phyloP scores from a whole-genome alignment of 2,329 filamentous ascomycete genomes.

The Diaporthe aspalathi region DNA sequence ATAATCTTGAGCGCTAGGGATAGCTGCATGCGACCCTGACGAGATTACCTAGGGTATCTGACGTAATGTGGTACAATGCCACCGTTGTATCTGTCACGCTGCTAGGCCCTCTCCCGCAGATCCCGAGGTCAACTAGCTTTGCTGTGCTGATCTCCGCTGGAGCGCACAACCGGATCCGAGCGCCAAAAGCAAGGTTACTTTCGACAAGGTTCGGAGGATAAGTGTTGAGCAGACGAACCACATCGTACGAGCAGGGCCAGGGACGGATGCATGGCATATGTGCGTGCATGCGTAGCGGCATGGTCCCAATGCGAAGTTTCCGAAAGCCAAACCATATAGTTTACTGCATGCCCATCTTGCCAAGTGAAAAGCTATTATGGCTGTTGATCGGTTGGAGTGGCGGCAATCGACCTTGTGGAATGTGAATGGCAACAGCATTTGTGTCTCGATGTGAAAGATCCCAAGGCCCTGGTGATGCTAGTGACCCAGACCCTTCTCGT shows the following conservation, averaged over 20 bases:
- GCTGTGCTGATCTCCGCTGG: conserved; percentile 11
- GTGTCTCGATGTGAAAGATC: neutral
- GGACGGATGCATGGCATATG: conserved; percentile 1
- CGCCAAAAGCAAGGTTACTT: neutral
- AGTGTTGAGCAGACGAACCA: conserved; percentile 27
- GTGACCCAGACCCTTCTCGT: neutral
- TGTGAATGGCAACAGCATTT: conserved; percentile 2
- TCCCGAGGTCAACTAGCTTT: conserved; percentile 2
- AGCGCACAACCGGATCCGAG: conserved; percentile 21
- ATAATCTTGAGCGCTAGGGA: neutral
- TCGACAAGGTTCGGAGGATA: conserved; percentile 1
- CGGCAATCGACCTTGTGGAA: neutral
- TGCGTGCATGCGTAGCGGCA: conserved; percentile 17
- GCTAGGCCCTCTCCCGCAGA: conserved; percentile 4
- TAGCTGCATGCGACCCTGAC: neutral
- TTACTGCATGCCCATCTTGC: neutral
- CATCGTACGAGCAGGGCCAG: neutral
- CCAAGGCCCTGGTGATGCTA: no score
- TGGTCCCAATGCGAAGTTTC: conserved; percentile 25
- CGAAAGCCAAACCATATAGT: conserved; percentile 13
- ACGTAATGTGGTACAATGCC: neutral
- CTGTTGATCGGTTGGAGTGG: neutral
- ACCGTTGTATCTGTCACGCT: conserved; percentile 22
- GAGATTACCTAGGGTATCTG: conserved; percentile 5
- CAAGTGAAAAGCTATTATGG: neutral